Base-by-base conservation (phyloP, 2,329 filamentous ascomycete genomes). In the Colletotrichum filicis region DNA sequence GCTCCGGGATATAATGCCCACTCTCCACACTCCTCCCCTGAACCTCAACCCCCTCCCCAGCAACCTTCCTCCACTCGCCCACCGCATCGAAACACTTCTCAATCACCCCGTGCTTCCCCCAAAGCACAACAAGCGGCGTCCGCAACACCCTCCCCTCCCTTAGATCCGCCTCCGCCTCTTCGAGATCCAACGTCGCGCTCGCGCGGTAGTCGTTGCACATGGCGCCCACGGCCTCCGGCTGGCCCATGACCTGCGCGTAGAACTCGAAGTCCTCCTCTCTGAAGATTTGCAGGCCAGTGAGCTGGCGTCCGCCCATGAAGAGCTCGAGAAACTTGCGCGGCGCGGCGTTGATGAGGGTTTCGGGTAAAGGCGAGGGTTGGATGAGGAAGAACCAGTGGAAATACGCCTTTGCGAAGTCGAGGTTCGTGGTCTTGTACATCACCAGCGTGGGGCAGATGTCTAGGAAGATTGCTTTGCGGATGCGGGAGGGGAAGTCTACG, bases 361-460 rank as follows among this genome's bases (percentile, higher is more conserved):
- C 88, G 0, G 86, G 88, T 5, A 90, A 82, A 0, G 89, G 86
- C 5, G 80, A 79, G 0, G 80, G 78, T 76, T 91, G 89, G 9
- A 89, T 87, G 24, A 91, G 82, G 74, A 91, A 87, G 65, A 89
- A 89, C 88, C 89, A 91, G 79, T 91, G 89, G 76, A 87, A 90
- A 78, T 90, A 90, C 0, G 83, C 82, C 32, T 81, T 82, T 1
- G 87, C 86, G 71, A 89, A 86, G 0, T 79, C 78, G 5, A 82
- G 75, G 64, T 84, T 75, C 3, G 84, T 84, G 19, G 83, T 79
- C 61, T 81, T 80, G 79, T 86, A 91, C 85, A 90, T 90, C 6
- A 83, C 83, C 12, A 88, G 82, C 0, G 88, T 90, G 2, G 89
- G 89, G 53, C 85, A 87, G 56, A 90, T 88, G 69, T 90, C 88